A percentile compares a stretch with the other conserved stretches of the same genome.
Evolutionary conservation across 2,329 filamentous ascomycete genomes (phyloP).

Genomic region (Exserohilum turcica): DNA sequence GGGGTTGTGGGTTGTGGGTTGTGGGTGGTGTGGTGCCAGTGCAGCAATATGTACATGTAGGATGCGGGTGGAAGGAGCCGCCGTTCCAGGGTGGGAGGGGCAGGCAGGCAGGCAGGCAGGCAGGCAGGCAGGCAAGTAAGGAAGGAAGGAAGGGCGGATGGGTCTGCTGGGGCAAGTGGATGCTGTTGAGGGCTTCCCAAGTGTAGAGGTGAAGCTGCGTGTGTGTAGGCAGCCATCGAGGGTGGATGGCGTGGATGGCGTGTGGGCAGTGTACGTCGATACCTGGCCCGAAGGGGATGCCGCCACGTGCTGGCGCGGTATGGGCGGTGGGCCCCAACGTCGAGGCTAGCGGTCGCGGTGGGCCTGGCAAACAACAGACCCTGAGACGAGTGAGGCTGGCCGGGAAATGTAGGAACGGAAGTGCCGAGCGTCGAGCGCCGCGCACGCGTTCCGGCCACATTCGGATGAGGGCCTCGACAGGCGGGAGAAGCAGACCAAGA

Average conservation of each 20-base stretch:
- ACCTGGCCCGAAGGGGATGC: slow-evolving; percentile 17
- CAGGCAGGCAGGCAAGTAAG: too few species aligned
- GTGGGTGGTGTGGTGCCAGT: neutral
- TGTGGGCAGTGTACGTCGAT: slow-evolving; percentile 10
- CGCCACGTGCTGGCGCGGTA: slow-evolving; percentile 25
- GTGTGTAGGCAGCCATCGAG: neutral
- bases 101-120: too few species aligned
- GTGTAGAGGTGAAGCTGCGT: neutral
- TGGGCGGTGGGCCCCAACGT: slow-evolving; percentile 22
- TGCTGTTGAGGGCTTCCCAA: slow-evolving; percentile 16
- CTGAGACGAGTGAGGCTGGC: slow-evolving; percentile 25
- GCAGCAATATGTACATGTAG: too few species aligned
- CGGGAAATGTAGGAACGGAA: slow-evolving; percentile 33
- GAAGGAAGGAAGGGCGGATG: neutral
- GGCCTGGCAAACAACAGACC: slow-evolving; percentile 23
- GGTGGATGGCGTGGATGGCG: slow-evolving; percentile 14
- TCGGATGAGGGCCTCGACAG: slow-evolving; percentile 20
- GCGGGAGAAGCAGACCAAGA: slow-evolving; percentile 16
- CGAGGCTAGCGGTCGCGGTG: slow-evolving; percentile 17
- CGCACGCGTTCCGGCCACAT: slow-evolving; percentile 12
- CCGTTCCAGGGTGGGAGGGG: too few species aligned
- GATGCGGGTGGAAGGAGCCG: neutral
- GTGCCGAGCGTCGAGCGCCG: slow-evolving; percentile 11
- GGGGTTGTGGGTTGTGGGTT: neutral
- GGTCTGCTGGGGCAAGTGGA: neutral